These are phyloP conservation scores for Petunia hybrid DNA, from an alignment of 305 asterid species.

Conservation along the genomic window DNA sequence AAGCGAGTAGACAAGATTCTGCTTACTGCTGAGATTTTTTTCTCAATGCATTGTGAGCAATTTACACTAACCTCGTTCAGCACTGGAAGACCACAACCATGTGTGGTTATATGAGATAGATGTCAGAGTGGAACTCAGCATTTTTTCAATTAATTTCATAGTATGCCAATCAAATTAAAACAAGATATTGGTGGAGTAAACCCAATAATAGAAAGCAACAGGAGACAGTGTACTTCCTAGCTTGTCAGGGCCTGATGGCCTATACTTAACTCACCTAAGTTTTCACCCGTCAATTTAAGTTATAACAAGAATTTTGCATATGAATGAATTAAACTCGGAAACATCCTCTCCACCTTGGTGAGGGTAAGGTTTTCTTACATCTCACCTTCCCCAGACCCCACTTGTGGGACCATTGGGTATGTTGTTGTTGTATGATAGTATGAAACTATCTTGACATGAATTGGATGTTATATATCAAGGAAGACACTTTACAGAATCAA, in stretches of 20 bases:
- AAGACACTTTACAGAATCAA: neutral
- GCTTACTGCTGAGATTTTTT: neutral
- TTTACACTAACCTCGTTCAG: neutral
- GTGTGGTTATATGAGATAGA: conserved; percentile 15
- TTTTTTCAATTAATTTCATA: neutral
- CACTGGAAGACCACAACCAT: neutral
- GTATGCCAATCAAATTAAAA: conserved; percentile 1
- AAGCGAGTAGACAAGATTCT: neutral
- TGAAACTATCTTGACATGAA: conserved; percentile 20
- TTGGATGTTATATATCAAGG: neutral
- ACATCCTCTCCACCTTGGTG: no score
- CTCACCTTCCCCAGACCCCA: no score
- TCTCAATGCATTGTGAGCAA: neutral
- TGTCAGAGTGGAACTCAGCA: neutral
- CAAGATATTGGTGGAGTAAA: neutral
- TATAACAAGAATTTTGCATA: neutral
- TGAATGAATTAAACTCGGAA: no score
- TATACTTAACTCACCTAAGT: neutral
- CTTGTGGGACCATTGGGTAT: no score
- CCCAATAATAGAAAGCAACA: neutral
- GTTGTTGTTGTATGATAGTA: neutral
- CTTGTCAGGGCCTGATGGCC: neutral
- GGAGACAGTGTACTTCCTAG: neutral
- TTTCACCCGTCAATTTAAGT: neutral
- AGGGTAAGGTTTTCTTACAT: no score